Evolutionary conservation across 202 grass and related monocot species (phyloP).

Genomic region (Carex sylvatica): DNA sequence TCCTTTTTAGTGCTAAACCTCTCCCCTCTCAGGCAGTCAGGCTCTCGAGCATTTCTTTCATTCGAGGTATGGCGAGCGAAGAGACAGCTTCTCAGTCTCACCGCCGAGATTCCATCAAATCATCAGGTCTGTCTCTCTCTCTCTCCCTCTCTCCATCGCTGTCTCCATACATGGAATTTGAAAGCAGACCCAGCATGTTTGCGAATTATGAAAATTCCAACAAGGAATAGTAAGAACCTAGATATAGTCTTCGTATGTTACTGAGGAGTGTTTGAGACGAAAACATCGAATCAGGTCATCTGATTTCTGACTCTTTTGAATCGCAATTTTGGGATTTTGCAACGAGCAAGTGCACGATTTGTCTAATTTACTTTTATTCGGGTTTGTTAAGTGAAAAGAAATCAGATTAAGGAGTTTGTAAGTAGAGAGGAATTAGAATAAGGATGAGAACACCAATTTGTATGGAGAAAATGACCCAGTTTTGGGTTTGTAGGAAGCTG

Average conservation of each 20-base stretch:
- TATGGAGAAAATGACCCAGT: neutral
- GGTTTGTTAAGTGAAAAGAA: neutral
- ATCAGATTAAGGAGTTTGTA: conserved; percentile 1
- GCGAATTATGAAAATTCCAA: neutral
- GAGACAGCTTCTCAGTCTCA: conserved; percentile 33
- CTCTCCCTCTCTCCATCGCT: neutral
- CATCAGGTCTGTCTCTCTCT: conserved; percentile 48
- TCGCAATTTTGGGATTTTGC: neutral
- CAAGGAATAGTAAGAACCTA: neutral
- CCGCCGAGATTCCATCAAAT: conserved; percentile 64
- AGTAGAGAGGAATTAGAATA: neutral
- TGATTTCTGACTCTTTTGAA: neutral
- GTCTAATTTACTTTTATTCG: neutral
- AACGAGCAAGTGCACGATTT: neutral
- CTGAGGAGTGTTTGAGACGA: neutral
- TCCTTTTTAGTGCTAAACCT: neutral
- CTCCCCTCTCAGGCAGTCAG: neutral
- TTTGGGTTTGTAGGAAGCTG: neutral
- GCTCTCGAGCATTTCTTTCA: neutral
- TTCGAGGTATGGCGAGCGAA: conserved; percentile 54
- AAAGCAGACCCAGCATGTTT: neutral
- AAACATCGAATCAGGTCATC: neutral
- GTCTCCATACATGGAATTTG: neutral
- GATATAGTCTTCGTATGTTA: neutral
- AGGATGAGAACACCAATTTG: neutral